phyloP scores from a whole-genome alignment of 176 grass and related monocot species.

The Stipa capillata region DNA sequence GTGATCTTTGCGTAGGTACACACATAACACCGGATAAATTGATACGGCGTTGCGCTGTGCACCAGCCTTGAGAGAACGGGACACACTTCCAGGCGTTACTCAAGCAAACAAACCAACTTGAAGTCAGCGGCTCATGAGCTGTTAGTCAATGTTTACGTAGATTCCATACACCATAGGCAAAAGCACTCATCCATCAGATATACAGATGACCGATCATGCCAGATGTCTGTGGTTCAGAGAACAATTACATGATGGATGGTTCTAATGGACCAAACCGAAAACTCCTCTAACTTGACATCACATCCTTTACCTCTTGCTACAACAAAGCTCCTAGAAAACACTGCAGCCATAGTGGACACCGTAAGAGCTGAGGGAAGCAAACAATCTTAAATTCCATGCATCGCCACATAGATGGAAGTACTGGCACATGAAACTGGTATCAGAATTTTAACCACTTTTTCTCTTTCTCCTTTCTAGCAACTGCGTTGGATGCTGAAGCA shows the following conservation, averaged over 20 bases:
- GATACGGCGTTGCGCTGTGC: neutral
- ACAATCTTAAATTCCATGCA: neutral
- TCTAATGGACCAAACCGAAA: neutral
- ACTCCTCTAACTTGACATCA: neutral
- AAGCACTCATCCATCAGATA: neutral
- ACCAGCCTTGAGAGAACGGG: no score
- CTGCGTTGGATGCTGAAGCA: slow-evolving; percentile 40
- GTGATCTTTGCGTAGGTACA: no score
- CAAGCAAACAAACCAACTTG: no score
- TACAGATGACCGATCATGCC: neutral
- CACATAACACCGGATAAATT: no score
- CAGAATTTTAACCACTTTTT: slow-evolving; percentile 97
- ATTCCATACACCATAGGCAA: neutral
- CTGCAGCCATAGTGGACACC: no score
- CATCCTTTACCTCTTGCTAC: no score
- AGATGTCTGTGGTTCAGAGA: neutral
- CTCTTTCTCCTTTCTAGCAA: slow-evolving; percentile 77
- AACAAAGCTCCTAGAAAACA: no score
- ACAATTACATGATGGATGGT: neutral
- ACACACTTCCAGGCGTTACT: no score
- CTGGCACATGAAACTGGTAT: slow-evolving; percentile 1
- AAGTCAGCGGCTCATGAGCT: neutral
- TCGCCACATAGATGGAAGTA: neutral
- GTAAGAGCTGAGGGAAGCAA: neutral
- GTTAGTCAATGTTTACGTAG: neutral